Base-by-base conservation (phyloP, 2,329 filamentous ascomycete species). In the Pseudogymnoascus sp. region DNA sequence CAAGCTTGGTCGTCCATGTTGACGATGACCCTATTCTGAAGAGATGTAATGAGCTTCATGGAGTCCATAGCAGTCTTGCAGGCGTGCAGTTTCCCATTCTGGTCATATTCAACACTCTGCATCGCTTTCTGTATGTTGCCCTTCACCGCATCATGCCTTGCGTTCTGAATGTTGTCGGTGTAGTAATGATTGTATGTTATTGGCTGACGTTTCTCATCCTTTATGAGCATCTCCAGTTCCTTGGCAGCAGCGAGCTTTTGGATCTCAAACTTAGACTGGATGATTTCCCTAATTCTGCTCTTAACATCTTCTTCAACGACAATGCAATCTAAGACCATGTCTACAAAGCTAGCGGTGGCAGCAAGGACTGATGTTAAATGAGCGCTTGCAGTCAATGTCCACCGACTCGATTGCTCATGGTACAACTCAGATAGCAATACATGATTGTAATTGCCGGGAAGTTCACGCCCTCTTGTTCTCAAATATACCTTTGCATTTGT, bases 401-500 rank as follows among this genome's bases (percentile, higher is more conserved):
- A 73, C 41, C 68, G 66, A 4, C 65, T 64, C 11, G 67, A 71
- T 33, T 72, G 70, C 36, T 70, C 68, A 50, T 68, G 66, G 57
- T 74, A 75, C 12, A 75, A 64, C 58, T 75, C 72, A 6, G 69
- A 66, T 18, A 74, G 62, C 8, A 75, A 64, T 2, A 71, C 65
- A 9, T 73, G 68, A 63, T 74, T 74, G 64, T 71, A 71, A 22
- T 68, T 70, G 2, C 73, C 72, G 14, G 68, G 66, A 7, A 74
- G 64, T 60, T 75, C 71, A 60, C 50, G 71, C 63, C 74, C 61
- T 33, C 62, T 28, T 39, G 66, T 60, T 47, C 62, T 41, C 14
- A 47, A 9, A 43, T 64, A 67, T 25, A 59, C 61, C 66, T 67
- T 39, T 39, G 35, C 15, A 33, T 18, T 41, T 53, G 58, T 64